Conservation (phyloP, 2,329 filamentous ascomycete species). For the Hypomyces perniciosus region DNA sequence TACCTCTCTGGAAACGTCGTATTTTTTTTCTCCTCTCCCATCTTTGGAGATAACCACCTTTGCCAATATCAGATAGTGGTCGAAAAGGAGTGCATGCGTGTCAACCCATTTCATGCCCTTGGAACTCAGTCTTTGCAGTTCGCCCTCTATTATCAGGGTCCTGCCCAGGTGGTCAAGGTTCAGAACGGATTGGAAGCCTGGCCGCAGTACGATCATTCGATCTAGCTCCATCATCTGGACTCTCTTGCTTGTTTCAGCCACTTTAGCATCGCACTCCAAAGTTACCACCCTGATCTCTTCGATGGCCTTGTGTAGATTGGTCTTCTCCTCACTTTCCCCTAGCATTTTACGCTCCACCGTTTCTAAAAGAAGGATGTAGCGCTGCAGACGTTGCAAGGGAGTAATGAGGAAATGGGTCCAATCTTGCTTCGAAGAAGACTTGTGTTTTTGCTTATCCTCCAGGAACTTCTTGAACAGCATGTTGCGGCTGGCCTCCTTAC, state of each 20-base stretch:
- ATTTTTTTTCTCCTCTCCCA: slow-evolving; percentile 69
- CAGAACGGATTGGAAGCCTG: slow-evolving; percentile 81
- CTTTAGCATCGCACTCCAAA: slow-evolving; percentile 82
- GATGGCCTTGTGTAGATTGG: slow-evolving; percentile 75
- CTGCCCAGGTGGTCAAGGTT: slow-evolving; percentile 92
- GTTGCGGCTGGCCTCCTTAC: slow-evolving; percentile 79
- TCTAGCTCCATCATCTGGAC: slow-evolving; percentile 82
- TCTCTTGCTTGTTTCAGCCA: slow-evolving; percentile 87
- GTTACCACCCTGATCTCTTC: slow-evolving; percentile 89
- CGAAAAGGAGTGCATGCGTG: slow-evolving; percentile 87
- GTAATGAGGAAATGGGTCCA: slow-evolving; percentile 95
- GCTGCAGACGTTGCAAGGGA: slow-evolving; percentile 85
- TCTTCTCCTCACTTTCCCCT: slow-evolving; percentile 82
- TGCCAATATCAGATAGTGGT: slow-evolving; percentile 90
- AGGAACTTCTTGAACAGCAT: slow-evolving; percentile 81
- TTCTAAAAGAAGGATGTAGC: slow-evolving; percentile 76
- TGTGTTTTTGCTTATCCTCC: slow-evolving; percentile 71
- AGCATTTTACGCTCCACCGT: slow-evolving; percentile 81
- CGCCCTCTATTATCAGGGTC: slow-evolving; percentile 81
- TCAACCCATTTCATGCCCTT: slow-evolving; percentile 92
- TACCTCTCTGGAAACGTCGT: slow-evolving; percentile 88
- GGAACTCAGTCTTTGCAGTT: slow-evolving; percentile 80
- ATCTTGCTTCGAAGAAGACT: slow-evolving; percentile 72
- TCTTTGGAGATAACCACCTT: slow-evolving; percentile 70
- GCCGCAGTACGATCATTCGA: slow-evolving; percentile 75